Percentiles rank a stretch among this genome's conserved stretches.
Conservation (phyloP, 1,139 yeast genomes). For the Scheffersomyces illinoinensis region DNA sequence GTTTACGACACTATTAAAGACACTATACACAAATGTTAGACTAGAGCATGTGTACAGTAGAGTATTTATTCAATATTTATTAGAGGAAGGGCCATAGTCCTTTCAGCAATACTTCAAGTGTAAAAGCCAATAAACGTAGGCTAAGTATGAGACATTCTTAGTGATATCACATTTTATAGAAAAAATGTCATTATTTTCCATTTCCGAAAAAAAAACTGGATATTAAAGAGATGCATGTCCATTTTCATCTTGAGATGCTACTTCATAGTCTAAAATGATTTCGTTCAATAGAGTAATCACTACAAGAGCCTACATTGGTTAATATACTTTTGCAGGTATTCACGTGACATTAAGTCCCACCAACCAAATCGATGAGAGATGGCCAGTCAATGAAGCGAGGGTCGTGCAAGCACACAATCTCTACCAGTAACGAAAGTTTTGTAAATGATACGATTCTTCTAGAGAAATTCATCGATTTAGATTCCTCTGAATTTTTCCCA, state of each 20-base stretch:
- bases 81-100: not conserved
- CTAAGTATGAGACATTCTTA: not conserved
- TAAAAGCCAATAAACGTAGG: not conserved
- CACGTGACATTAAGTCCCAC: conserved; percentile 5
- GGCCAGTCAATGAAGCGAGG: not conserved
- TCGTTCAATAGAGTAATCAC: not conserved
- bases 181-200: not conserved
- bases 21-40: conserved; percentile 33
- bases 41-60: not conserved
- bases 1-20: conserved; percentile 71
- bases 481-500: not conserved
- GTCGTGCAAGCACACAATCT: not conserved
- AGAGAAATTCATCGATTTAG: not conserved
- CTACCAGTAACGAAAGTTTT: not conserved
- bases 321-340: conserved; percentile 1
- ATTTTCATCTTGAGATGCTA: not conserved
- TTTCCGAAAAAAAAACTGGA: not conserved
- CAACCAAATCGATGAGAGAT: conserved; percentile 9
- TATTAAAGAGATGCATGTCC: not conserved
- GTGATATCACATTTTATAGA: not conserved
- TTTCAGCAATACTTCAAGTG: not conserved
- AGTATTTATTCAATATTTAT: too few relatives aligned
- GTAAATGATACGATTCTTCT: not conserved
- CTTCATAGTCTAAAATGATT: too few relatives aligned
- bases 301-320: not conserved